Conservation (phyloP, 225 moss, liverwort and hornwort species). For the Sphagnum contortum region DNA sequence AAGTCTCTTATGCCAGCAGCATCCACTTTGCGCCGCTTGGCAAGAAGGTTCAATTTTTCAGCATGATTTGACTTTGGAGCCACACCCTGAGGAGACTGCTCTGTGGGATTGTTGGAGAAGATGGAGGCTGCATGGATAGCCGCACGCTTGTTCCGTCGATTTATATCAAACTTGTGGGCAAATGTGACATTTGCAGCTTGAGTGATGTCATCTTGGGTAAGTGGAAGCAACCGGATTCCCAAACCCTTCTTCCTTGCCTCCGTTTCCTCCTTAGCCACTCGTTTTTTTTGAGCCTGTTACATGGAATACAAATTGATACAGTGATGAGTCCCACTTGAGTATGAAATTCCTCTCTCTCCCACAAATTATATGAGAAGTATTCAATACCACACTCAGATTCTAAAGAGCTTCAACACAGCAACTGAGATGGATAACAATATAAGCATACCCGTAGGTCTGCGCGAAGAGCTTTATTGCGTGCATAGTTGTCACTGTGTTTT, state of each 20-base stretch:
- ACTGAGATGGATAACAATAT: background rate
- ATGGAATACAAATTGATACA: background rate
- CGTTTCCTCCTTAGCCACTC: conserved; percentile 72
- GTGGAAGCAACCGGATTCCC: conserved; percentile 69
- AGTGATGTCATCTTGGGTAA: conserved; percentile 52
- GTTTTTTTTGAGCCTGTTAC: conserved; percentile 75
- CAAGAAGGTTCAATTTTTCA: conserved; percentile 65
- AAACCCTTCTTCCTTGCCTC: conserved; percentile 74
- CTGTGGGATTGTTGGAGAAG: conserved; percentile 40
- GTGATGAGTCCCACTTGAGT: background rate
- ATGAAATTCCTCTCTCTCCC: background rate
- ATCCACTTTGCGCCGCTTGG: conserved; percentile 72
- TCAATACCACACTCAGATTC: background rate
- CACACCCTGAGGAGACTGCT: conserved; percentile 11
- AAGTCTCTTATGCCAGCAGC: conserved; percentile 55
- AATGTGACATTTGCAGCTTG: conserved; percentile 70
- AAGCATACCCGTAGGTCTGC: conserved; percentile 70
- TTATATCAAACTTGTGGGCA: conserved; percentile 55
- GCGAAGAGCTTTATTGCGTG: conserved; percentile 87
- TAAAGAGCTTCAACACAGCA: background rate
- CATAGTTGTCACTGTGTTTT: conserved; percentile 80
- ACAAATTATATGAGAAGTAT: background rate
- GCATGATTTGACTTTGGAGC: conserved; percentile 23
- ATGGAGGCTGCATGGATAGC: conserved; percentile 84
- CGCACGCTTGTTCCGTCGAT: conserved; percentile 71